Base-by-base conservation (phyloP, 345 rosid species). In the Citrus australasica region DNA sequence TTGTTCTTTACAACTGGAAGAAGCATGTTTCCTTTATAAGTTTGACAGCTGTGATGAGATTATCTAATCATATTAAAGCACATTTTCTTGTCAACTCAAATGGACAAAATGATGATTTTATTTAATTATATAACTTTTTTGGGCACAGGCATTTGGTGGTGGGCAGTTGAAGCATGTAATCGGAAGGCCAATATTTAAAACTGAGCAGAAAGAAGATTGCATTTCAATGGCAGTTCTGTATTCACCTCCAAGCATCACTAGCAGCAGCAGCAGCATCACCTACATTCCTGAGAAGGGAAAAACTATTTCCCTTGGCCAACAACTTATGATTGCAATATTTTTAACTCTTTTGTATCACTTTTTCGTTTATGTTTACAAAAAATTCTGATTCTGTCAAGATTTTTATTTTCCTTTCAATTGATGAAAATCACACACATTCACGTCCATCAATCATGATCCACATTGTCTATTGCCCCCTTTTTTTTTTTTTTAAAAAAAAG, bases 151-250 rank as follows among this genome's bases (percentile, higher is more conserved):
- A 62, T 19, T 78, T 55, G 88, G 92, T 61, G 88, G 81, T 4
- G 93, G 91, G 25, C 82, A 80, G 76, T 90, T 83, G 85, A 92
- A 84, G 85, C 92, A 89, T 58, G 97, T 88, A 46, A 74, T 90
- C 5, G 97, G 97, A 60, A 85, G 90, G 84, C 86, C 94, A 22
- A 77, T 90, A 5, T 83, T 79, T 60, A 83, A 82, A 74, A 83
- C 80, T 40, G 88, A 74, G 30, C 87, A 74, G 48, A 69, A 79
- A 60, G 85, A 86, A 32, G 90, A 80, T 56, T 62, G 62, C 67
- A 86, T 87, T 81, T 89, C 95, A n/a, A 87, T 91, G 86, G 88
- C 92, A 21, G 79, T 83, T 70, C 88, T 90, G 66, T 87, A 83
- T 65, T 75, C 84, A 53, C 86, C 88, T 58, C 83, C 87, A 22